Base-by-base conservation (phyloP, 2,329 filamentous ascomycete genomes). In the Aspergillus sp. region DNA sequence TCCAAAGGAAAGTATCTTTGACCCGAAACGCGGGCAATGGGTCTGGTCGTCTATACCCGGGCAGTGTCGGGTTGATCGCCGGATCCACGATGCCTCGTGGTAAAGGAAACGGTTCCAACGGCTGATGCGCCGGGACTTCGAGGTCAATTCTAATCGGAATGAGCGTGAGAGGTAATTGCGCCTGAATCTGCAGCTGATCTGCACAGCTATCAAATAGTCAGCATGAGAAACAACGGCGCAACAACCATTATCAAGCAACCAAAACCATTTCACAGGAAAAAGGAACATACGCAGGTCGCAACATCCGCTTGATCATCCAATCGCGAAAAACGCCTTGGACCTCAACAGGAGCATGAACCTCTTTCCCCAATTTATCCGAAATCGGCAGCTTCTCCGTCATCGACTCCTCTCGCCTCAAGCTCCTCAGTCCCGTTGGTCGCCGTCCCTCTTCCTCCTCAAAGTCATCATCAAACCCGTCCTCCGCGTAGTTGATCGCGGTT, bases 1-100 rank as follows among this genome's bases (percentile, higher is more conserved):
- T 98, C 93, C 93, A 98, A 45, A 96, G 73, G 60, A 98, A 97
- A n/a, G 88, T 86, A 60, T 98, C 93, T 60, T 94, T 90, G 49
- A 98, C 76, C 53, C 93, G 83, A 69, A 90, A 96, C 3, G 88
- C 86, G 1, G 90, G 83, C 12, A 90, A 90, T 52, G 81, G 71
- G 53, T 96, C 91, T 47, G 86, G 86, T 47, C 80, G 77, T 60
- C 85, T 84, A 71, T 94, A 96, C 48, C 90, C 83, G 12, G 88
- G 84, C 44, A 88, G 74, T 4, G 81, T 82, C 50, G 86, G 82
- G 62, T 95, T 72, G 49, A 75, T 61, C 30, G 63, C 62, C 15
- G 67, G 60, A 53, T 75, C 70, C 52, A 68, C 53, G 23, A 67
- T 59, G 35, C 65, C 60, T 46, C 71, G 67, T 17, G 74, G 73